Conservation (phyloP, 495 filamentous ascomycete genomes). For the Podospora pseudocomata region DNA sequence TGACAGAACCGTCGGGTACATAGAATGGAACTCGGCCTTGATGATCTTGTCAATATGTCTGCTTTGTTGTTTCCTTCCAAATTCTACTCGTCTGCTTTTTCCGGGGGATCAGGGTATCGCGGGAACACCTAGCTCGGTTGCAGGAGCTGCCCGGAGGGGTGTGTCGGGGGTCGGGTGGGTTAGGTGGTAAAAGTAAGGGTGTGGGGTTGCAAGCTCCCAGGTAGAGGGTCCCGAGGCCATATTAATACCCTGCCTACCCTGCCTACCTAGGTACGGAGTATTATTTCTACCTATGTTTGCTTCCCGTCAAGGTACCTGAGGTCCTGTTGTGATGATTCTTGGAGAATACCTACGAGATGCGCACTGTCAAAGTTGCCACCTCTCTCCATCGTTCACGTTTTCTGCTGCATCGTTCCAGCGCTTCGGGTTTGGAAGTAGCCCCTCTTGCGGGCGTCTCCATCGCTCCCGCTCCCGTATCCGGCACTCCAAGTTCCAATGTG, state of each 20-base stretch:
- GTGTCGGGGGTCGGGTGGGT: too few species aligned
- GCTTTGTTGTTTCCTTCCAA: background rate
- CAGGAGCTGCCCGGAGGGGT: background rate
- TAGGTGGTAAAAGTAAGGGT: background rate
- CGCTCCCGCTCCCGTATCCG: conserved; percentile 22
- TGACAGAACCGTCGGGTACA: background rate
- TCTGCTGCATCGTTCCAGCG: conserved; percentile 9
- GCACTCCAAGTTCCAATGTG: background rate
- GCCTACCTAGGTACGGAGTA: background rate
- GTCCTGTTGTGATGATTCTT: too few species aligned
- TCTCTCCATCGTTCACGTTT: background rate
- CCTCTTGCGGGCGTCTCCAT: conserved; percentile 11
- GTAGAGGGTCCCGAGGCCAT: background rate
- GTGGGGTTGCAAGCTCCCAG: background rate
- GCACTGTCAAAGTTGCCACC: background rate
- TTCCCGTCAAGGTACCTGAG: too few species aligned
- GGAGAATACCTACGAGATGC: background rate
- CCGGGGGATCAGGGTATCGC: background rate
- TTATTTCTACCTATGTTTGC: background rate
- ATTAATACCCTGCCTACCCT: background rate
- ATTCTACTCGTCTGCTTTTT: background rate
- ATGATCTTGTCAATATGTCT: background rate
- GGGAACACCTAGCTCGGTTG: conserved; percentile 1
- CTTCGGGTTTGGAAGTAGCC: conserved; percentile 9
- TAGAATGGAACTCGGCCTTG: background rate